Base-by-base conservation (phyloP, 306 rosid species). In the Pueraria montana region DNA sequence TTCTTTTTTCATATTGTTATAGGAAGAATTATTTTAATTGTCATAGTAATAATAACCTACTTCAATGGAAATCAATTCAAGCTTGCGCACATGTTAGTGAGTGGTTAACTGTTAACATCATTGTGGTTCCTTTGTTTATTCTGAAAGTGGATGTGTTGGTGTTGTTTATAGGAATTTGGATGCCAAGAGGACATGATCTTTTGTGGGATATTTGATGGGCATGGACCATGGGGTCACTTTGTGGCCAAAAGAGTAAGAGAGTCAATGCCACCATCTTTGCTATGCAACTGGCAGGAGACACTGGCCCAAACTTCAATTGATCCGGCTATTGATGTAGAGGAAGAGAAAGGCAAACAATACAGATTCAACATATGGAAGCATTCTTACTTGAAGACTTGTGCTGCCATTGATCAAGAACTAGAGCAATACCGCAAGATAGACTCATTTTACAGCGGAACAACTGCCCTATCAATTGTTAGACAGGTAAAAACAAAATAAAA, bases 201-300 rank as follows among this genome's bases (percentile, higher is more conserved):
- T 36, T 93, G 99, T 32, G 99, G 99, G 36, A 84, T 96, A 7
- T 96, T 93, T 79, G 99, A 96, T 62, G 99, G 99, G 40, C 99
- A 96, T 49, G 99, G 99, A 0, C 87, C 91, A 21, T 96, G 99
- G 99, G 99, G 99, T 36, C 98, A 96, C 81, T 92, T 89, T 82
- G 97, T 96, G 85, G 91, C 99, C 3, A 96, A 96, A 84, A 83
- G 68, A 53, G 89, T 94, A 6, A 91, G 97, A 82, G 90, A 96
- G 77, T 87, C 94, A 30, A 87, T 96, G 98, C 94, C 98, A 36
- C 77, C 84, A 11, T 84, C 97, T 80, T 81, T 96, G 84, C 83
- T 96, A 23, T 87, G 92, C 74, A 91, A 88, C 58, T 96, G 99
- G 99, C 97, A 96, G 49, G 94, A 96, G 72, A 83, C 96, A 52